Evolutionary conservation across 495 filamentous ascomycete species (phyloP), one percentile per base, ranked within the genome.

Genomic region (Friedmanniomyces simplex): DNA sequence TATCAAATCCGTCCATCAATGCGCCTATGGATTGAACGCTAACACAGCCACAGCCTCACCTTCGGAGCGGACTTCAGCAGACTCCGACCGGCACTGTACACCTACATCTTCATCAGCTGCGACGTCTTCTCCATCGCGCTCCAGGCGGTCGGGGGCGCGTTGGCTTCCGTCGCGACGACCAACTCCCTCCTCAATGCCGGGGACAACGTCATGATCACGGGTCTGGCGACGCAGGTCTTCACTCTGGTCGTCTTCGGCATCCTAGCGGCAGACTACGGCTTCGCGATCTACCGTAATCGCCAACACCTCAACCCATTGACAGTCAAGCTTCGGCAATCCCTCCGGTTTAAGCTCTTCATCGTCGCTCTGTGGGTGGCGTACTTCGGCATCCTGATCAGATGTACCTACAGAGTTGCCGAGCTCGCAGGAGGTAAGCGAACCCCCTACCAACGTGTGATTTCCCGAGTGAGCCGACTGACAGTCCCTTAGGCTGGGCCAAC

Each of bases 371-470:
- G 66, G 11, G n/a, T 71, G 2, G 71, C 77, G 10, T 70, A 76
- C 16, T 8, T 73, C 0, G 65, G 76, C 14, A 77, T 80, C 41
- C 58, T 77, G 20, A 71, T 68, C 10, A 61, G 78, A 4, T 79
- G 78, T 63, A 61, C 59, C 1, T 81, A 77, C 58, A 69, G 78
- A 8, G 73, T 80, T 48, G 76, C 68, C 18, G 78, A 81, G 63
- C 61, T 65, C 74, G 52, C 68, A 66, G 54, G 70, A 77, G 56
- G 56, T 46, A 16, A 25, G 56, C 14, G 8, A 37, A n/a, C 1
- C 7, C 5, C n/a, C n/a, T n/a, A n/a, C n/a, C n/a, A n/a, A n/a
- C 11, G n/a, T 2, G 6, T 3, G 4, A 24, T n/a, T 41, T 12
- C 7, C 25, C 8, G 6, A 10, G 2, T 34, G 26, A 13, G 10